phyloP scores from a whole-genome alignment of 2,329 filamentous ascomycete genomes.

The Pseudogymnoascus verrucosus region DNA sequence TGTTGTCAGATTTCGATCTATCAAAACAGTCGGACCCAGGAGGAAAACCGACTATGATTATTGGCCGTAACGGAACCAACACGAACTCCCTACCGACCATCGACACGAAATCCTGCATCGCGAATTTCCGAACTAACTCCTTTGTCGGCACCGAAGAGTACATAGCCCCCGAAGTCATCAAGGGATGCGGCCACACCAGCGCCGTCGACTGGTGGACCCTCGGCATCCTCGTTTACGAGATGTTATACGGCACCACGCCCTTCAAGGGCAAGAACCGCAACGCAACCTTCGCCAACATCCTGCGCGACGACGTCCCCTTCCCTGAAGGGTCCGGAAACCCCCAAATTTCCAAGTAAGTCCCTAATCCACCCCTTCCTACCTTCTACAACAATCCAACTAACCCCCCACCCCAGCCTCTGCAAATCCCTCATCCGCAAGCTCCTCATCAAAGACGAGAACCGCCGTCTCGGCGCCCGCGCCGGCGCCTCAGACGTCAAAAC shows the following conservation, averaged over 20 bases:
- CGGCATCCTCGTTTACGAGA: conserved; percentile 95
- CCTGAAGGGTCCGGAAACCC: conserved; percentile 79
- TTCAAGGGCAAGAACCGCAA: conserved; percentile 99
- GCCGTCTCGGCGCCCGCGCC: conserved; percentile 83
- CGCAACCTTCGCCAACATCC: conserved; percentile 93
- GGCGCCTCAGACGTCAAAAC: conserved; percentile 95
- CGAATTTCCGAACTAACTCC: conserved; percentile 95
- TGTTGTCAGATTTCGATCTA: conserved; percentile 97
- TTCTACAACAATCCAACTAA: background rate
- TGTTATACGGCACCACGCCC: conserved; percentile 95
- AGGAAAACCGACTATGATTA: conserved; percentile 95
- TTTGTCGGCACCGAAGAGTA: conserved; percentile 99
- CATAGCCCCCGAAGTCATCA: conserved; percentile 97
- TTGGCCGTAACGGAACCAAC: conserved; percentile 60
- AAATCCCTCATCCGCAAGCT: conserved; percentile 95
- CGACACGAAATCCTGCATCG: conserved; percentile 96
- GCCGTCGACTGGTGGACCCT: conserved; percentile 99
- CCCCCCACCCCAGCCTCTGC: conserved; percentile 59
- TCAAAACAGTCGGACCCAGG: conserved; percentile 96
- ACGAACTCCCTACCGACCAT: conserved; percentile 88
- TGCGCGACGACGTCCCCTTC: conserved; percentile 92
- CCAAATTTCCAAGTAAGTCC: conserved; percentile 80
- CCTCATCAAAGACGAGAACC: conserved; percentile 94
- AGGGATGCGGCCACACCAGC: conserved; percentile 95
- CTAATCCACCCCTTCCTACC: conserved; percentile 26